Evolutionary conservation across 1,284 basidiomycete species (phyloP).

Genomic region (Mycena sp.): DNA sequence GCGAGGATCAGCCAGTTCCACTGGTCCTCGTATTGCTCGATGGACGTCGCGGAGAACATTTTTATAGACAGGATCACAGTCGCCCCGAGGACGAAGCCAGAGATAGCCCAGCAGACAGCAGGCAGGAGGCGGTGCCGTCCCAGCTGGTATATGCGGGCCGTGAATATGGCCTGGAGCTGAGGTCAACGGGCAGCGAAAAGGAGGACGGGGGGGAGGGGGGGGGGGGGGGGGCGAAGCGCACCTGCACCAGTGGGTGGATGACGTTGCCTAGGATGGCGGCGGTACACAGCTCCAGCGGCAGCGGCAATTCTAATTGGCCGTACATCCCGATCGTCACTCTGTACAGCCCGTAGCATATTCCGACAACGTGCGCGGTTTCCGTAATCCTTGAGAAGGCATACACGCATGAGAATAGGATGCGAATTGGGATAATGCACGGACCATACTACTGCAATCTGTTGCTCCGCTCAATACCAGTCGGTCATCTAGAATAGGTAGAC

Average conservation of each 20-base stretch:
- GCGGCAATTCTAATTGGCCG: conserved; percentile 19
- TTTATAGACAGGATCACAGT: conserved; percentile 23
- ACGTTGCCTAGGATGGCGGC: conserved; percentile 23
- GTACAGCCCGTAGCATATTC: conserved; percentile 24
- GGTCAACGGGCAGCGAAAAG: neutral
- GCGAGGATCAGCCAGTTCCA: conserved; percentile 26
- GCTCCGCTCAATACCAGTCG: neutral
- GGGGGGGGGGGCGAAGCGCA: neutral
- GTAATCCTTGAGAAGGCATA: neutral
- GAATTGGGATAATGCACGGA: neutral
- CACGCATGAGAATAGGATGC: neutral
- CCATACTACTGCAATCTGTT: conserved; percentile 26
- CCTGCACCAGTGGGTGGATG: conserved; percentile 29
- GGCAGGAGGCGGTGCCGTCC: conserved; percentile 13
- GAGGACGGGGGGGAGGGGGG: neutral
- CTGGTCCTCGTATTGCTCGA: conserved; percentile 20
- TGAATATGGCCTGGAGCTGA: conserved; percentile 16
- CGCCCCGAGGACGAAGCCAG: conserved; percentile 20
- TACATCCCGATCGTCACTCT: conserved; percentile 20
- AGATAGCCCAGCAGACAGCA: conserved; percentile 17
- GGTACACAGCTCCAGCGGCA: conserved; percentile 18
- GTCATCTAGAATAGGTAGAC: neutral
- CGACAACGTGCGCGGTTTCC: conserved; percentile 17
- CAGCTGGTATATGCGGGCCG: conserved; percentile 26
- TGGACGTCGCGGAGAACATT: conserved; percentile 8